Conservation (phyloP, 805 yeast species). For the Lachancea kluyveri region DNA sequence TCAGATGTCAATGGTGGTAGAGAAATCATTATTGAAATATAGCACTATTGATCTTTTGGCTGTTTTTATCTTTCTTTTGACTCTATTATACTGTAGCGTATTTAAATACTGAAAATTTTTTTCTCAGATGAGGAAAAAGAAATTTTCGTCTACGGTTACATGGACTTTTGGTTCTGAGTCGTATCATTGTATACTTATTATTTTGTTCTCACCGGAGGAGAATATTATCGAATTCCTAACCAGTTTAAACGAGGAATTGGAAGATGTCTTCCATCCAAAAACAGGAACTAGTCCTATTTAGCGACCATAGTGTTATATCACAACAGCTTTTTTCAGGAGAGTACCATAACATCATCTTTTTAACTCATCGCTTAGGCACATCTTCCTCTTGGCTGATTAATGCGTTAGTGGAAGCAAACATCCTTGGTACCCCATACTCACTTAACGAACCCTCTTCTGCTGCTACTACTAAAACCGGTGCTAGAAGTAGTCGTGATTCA, state of each 20-base stretch:
- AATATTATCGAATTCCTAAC: neutral
- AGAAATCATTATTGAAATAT: constrained; percentile 22
- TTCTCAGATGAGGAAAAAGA: neutral
- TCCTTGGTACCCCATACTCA: constrained; percentile 39
- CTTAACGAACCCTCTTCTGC: constrained; percentile 30
- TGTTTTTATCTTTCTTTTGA: too few relatives aligned
- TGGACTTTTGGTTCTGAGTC: too few relatives aligned
- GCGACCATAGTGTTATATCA: constrained; percentile 42
- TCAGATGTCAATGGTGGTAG: constrained; percentile 51
- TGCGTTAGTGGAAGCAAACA: constrained; percentile 46
- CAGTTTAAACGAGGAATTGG: neutral
- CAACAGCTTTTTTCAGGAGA: constrained; percentile 12
- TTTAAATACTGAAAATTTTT: neutral
- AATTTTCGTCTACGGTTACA: neutral
- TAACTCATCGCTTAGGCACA: constrained; percentile 45
- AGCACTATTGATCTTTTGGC: too few relatives aligned
- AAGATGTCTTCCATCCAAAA: constrained; percentile 34
- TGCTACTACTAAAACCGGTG: constrained; percentile 19
- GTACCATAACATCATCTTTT: constrained; percentile 26
- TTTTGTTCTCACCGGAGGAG: too few relatives aligned
- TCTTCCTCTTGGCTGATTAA: constrained; percentile 59
- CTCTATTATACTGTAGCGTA: neutral
- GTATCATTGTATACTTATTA: too few relatives aligned
- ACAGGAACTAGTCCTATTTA: constrained; percentile 53
- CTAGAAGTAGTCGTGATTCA: constrained; percentile 2